A percentile compares a stretch with the other conserved stretches of the same genome.
phyloP scores from a whole-genome alignment of 129 eudicot species.

The Flaveria ramosissima region DNA sequence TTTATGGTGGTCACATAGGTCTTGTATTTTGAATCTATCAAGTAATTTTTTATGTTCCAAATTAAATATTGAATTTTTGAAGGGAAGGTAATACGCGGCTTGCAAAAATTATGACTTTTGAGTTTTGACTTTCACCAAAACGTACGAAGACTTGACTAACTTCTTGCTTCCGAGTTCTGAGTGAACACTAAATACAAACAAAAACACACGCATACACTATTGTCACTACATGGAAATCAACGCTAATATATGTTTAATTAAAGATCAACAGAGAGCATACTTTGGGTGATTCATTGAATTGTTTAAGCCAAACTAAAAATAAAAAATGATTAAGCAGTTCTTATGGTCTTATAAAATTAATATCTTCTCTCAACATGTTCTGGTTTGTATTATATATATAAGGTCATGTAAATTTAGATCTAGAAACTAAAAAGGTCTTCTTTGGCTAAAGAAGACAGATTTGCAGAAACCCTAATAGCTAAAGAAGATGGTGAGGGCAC shows the following conservation, averaged over 20 bases:
- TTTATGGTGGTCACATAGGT: background rate
- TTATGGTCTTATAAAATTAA: conserved; percentile 20
- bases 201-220: background rate
- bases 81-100: background rate
- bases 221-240: conserved; percentile 11
- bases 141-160: no score
- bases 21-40: background rate
- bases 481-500: conserved; percentile 39
- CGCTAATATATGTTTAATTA: background rate
- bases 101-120: conserved; percentile 3
- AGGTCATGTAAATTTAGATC: background rate
- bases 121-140: background rate
- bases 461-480: background rate
- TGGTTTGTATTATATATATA: background rate
- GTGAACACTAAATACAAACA: background rate
- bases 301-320: background rate
- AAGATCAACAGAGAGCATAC: background rate
- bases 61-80: background rate
- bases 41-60: background rate
- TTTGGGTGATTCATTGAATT: background rate
- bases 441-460: background rate
- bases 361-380: conserved; percentile 10
- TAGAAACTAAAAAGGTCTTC: conserved; percentile 18
- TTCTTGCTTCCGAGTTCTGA: background rate
- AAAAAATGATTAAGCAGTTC: background rate